Percentiles rank a stretch among this genome's conserved stretches.
These are phyloP conservation scores for Rhexocercosporidium sp. DNA, from an alignment of 2,329 filamentous ascomycete species.

Conservation along the genomic window DNA sequence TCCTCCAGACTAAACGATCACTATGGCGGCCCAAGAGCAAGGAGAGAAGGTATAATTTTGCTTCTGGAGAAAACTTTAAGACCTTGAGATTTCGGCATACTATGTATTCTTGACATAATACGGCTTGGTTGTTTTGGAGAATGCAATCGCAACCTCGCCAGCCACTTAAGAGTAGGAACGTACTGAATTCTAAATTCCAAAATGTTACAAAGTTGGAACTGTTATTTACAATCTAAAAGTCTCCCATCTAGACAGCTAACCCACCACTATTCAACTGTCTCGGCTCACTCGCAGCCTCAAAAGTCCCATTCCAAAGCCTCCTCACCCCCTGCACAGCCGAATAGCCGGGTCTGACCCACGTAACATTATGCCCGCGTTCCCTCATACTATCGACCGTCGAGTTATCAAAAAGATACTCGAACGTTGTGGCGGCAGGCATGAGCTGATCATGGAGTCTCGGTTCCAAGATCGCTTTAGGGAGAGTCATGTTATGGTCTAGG, in stretches of 20 bases:
- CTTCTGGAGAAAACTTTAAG: no score
- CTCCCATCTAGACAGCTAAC: conserved; percentile 17
- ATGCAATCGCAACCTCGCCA: no score
- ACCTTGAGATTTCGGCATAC: no score
- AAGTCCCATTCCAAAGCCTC: conserved; percentile 62
- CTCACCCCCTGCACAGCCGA: conserved; percentile 76
- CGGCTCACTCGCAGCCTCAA: conserved; percentile 79
- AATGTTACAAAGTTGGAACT: no score
- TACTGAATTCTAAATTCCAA: no score
- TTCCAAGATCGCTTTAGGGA: conserved; percentile 64
- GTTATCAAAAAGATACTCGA: conserved; percentile 75
- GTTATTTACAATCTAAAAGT: not conserved
- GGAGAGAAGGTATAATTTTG: no score
- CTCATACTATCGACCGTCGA: conserved; percentile 66
- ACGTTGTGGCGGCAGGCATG: conserved; percentile 68
- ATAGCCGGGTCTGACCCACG: conserved; percentile 65
- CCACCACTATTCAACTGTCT: conserved; percentile 66
- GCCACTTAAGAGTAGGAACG: no score
- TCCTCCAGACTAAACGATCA: no score
- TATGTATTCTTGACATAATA: no score
- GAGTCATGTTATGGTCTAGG: conserved; percentile 66
- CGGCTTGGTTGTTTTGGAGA: no score
- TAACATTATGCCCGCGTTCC: conserved; percentile 71
- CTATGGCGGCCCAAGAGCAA: no score
- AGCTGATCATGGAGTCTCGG: conserved; percentile 84